A percentile compares a stretch with the other conserved stretches of the same genome.
Conservation (phyloP, 805 yeast genomes). For the Kluyveromyces starmeri region DNA sequence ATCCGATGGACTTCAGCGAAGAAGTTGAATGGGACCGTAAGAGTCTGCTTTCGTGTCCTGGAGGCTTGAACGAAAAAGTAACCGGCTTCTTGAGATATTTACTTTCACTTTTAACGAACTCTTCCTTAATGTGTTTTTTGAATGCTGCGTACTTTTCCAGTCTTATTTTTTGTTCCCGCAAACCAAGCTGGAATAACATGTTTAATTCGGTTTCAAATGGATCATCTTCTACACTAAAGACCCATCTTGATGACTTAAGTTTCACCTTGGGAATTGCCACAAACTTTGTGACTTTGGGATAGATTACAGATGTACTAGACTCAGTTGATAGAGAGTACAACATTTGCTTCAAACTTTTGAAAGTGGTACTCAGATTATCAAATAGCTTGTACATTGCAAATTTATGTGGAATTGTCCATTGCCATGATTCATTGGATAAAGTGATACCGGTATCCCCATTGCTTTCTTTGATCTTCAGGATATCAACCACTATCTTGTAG, state of each 20-base stretch:
- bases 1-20: conserved; percentile 1
- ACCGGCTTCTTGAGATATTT: not conserved
- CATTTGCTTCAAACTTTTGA: conserved; percentile 59
- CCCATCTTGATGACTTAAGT: conserved; percentile 45
- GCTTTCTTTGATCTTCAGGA: conserved; percentile 20
- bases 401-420: conserved; percentile 59
- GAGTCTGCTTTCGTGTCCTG: not conserved
- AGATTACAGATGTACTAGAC: conserved; percentile 30
- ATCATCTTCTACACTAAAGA: conserved; percentile 73
- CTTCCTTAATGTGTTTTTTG: conserved; percentile 24
- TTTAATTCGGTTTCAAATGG: conserved; percentile 76
- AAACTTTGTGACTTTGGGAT: conserved; percentile 33
- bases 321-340: conserved; percentile 39
- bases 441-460: conserved; percentile 30
- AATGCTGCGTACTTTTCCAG: conserved; percentile 39
- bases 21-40: not conserved
- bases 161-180: conserved; percentile 55
- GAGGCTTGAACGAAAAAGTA: not conserved
- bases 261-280: conserved; percentile 49
- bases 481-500: conserved; percentile 19
- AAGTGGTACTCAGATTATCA: conserved; percentile 62
- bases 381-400: conserved; percentile 71
- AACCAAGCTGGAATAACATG: conserved; percentile 56
- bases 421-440: conserved; percentile 34
- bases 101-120: conserved; percentile 4